These are phyloP conservation scores for Tricholoma flavovirens DNA, from an alignment of 768 basidiomycete genomes.

Conservation along the genomic window DNA sequence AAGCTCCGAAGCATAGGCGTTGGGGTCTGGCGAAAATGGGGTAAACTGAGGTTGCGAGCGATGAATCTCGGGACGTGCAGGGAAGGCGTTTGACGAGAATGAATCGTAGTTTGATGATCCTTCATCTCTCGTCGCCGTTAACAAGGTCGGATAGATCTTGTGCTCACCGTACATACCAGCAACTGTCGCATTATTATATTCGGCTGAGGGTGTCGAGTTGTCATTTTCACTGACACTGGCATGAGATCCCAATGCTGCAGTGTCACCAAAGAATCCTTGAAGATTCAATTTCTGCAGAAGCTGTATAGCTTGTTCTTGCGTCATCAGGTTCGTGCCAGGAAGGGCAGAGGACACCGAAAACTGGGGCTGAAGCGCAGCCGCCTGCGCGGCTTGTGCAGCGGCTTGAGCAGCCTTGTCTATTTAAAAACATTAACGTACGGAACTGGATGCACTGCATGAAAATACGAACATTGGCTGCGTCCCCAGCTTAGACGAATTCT, in stretches of 20 bases:
- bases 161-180: slow-evolving; percentile 9
- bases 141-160: slow-evolving; percentile 16
- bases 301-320: slow-evolving; percentile 58
- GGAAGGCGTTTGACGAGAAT: slow-evolving; percentile 16
- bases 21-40: slow-evolving; percentile 78
- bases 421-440: slow-evolving; percentile 4
- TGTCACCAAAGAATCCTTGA: slow-evolving; percentile 31
- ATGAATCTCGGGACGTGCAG: slow-evolving; percentile 29
- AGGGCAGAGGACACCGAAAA: slow-evolving; percentile 21
- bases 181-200: slow-evolving; percentile 4
- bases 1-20: slow-evolving; percentile 33
- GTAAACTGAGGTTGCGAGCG: slow-evolving; percentile 48
- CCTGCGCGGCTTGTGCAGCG: slow-evolving; percentile 77
- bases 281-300: slow-evolving; percentile 52
- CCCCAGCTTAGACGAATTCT: slow-evolving; percentile 92
- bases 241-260: slow-evolving; percentile 3
- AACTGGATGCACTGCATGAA: neutral
- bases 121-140: slow-evolving; percentile 14
- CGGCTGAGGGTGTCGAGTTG: slow-evolving; percentile 6
- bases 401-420: slow-evolving; percentile 88
- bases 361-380: slow-evolving; percentile 56
- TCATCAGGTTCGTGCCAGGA: slow-evolving; percentile 30
- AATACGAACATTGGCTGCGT: slow-evolving; percentile 74
- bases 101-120: slow-evolving; percentile 13
- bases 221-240: slow-evolving; percentile 7